Evolutionary conservation across 1,284 basidiomycete species (phyloP).

Genomic region (Fistulinella staudtii): DNA sequence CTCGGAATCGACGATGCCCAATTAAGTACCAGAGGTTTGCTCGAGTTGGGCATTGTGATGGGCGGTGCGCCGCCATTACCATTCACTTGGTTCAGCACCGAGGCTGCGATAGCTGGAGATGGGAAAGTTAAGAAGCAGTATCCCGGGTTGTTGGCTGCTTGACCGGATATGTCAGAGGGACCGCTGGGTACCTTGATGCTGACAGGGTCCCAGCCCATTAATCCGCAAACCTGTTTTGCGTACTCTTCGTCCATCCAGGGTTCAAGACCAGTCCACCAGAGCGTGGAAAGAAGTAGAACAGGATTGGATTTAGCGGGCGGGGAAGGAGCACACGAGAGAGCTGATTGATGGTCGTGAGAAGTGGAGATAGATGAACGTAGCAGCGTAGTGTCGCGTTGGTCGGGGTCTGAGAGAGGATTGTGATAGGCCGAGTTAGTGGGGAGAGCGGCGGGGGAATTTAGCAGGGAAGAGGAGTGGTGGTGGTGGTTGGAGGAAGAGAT

Average conservation of each 20-base stretch:
- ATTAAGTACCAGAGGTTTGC: slow-evolving; percentile 68
- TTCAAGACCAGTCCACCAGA: slow-evolving; percentile 81
- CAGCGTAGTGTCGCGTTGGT: slow-evolving; percentile 37
- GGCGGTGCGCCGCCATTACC: slow-evolving; percentile 42
- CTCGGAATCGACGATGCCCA: slow-evolving; percentile 71
- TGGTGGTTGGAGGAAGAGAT: slow-evolving; percentile 35
- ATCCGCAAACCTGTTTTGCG: slow-evolving; percentile 71
- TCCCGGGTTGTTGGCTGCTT: slow-evolving; percentile 73
- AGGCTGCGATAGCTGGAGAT: slow-evolving; percentile 63
- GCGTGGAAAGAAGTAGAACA: slow-evolving; percentile 45
- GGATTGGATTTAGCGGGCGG: slow-evolving; percentile 28
- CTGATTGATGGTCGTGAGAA: slow-evolving; percentile 19
- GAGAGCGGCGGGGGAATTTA: slow-evolving; percentile 14
- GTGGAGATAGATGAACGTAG: slow-evolving; percentile 29
- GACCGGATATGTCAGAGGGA: slow-evolving; percentile 55
- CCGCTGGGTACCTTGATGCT: slow-evolving; percentile 67
- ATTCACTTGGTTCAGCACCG: slow-evolving; percentile 68
- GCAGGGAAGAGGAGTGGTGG: slow-evolving; percentile 29
- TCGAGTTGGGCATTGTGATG: slow-evolving; percentile 75
- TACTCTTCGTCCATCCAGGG: slow-evolving; percentile 93
- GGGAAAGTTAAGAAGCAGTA: slow-evolving; percentile 87
- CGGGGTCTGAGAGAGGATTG: slow-evolving; percentile 31
- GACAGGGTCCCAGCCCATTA: slow-evolving; percentile 77
- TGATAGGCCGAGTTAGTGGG: slow-evolving; percentile 17
- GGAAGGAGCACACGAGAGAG: slow-evolving; percentile 23